Percentiles rank a stretch among this genome's conserved stretches.
These are phyloP conservation scores for Emergomyces africanus DNA, from an alignment of 2,329 filamentous ascomycete genomes.

Conservation along the genomic window DNA sequence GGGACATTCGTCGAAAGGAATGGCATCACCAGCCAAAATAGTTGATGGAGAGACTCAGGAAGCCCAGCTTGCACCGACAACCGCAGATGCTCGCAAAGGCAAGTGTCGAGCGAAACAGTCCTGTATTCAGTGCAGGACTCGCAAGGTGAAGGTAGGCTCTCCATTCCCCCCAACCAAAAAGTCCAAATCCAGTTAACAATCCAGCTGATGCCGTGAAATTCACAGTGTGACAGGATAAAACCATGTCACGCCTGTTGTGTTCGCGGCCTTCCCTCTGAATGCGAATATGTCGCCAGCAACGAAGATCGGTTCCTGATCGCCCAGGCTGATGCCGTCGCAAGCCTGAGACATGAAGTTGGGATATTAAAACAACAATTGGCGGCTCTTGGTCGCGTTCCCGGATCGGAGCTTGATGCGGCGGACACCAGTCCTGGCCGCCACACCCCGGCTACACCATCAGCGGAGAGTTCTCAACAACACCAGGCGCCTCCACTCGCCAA, in stretches of 20 bases:
- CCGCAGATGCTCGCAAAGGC: neutral
- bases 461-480: neutral
- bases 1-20: neutral
- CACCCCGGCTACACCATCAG: neutral
- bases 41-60: neutral
- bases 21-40: neutral
- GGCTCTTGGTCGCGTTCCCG: conserved; percentile 39
- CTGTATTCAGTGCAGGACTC: conserved; percentile 20
- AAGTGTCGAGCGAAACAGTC: conserved; percentile 21
- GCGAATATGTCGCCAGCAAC: conserved; percentile 20
- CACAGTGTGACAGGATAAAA: conserved; percentile 20
- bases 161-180: too few relatives aligned
- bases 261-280: conserved; percentile 19
- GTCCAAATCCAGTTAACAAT: neutral
- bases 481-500: neutral
- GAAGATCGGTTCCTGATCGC: conserved; percentile 20
- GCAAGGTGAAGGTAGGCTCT: conserved; percentile 21
- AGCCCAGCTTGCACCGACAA: neutral
- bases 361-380: conserved; percentile 71
- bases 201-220: neutral
- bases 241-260: conserved; percentile 21
- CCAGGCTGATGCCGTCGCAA: conserved; percentile 18
- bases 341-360: conserved; percentile 10
- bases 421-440: neutral
- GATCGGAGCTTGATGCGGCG: neutral